A percentile compares a stretch with the other conserved stretches of the same genome.
These are phyloP conservation scores for Hermanozyma aechmeae DNA, from an alignment of 805 yeast species.

Conservation along the genomic window DNA sequence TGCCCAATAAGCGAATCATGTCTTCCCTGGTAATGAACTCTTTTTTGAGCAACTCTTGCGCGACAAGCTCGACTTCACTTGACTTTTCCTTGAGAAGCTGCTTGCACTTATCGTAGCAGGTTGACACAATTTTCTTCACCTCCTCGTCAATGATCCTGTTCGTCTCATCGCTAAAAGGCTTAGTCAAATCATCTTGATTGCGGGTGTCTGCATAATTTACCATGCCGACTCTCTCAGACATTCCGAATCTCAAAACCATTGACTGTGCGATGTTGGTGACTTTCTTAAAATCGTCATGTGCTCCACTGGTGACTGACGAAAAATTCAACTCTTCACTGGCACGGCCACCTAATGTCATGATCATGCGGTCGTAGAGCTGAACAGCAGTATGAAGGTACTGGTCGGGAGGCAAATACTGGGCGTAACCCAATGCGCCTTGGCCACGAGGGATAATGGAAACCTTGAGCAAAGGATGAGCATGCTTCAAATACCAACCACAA, in stretches of 20 bases:
- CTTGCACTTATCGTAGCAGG: slow-evolving; percentile 65
- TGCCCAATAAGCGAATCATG: slow-evolving; percentile 82
- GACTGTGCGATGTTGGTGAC: slow-evolving; percentile 82
- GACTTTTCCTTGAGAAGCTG: slow-evolving; percentile 58
- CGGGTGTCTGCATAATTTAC: slow-evolving; percentile 36
- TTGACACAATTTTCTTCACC: slow-evolving; percentile 66
- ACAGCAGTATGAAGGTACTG: slow-evolving; percentile 68
- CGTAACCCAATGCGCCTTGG: slow-evolving; percentile 92
- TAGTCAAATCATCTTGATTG: slow-evolving; percentile 34
- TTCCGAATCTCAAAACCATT: slow-evolving; percentile 83
- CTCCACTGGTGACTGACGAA: slow-evolving; percentile 83
- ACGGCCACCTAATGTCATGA: slow-evolving; percentile 91
- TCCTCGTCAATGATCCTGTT: slow-evolving; percentile 75
- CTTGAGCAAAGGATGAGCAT: slow-evolving; percentile 84
- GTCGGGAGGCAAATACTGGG: slow-evolving; percentile 89
- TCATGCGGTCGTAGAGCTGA: slow-evolving; percentile 76
- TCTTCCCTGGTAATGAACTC: slow-evolving; percentile 93
- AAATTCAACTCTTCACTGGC: slow-evolving; percentile 88
- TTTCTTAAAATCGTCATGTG: slow-evolving; percentile 86
- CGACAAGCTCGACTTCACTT: slow-evolving; percentile 75
- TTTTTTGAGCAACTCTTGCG: slow-evolving; percentile 74
- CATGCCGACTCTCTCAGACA: slow-evolving; percentile 76
- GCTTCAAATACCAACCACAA: slow-evolving; percentile 85
- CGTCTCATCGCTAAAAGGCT: slow-evolving; percentile 86
- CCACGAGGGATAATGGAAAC: slow-evolving; percentile 95